phyloP scores from a whole-genome alignment of 1,284 basidiomycete species.

The Ceratobasidium sp. region DNA sequence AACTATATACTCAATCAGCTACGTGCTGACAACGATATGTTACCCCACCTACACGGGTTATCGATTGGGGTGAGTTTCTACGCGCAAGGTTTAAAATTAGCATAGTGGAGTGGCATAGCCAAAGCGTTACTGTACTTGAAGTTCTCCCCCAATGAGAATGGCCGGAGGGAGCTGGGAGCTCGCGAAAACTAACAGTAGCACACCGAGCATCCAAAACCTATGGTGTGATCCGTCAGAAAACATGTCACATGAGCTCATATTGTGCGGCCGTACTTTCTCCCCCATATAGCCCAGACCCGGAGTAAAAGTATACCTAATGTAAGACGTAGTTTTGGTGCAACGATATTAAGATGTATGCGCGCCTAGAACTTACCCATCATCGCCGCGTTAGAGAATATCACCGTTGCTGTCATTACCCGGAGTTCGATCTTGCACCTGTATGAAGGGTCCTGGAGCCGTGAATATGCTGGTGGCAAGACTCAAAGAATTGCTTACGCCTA shows the following conservation, averaged over 20 bases:
- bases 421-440: conserved; percentile 26
- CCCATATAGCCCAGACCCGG: conserved; percentile 42
- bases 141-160: conserved; percentile 6
- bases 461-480: not conserved
- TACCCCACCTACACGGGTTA: conserved; percentile 24
- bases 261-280: conserved; percentile 29
- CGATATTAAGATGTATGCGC: not conserved
- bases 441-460: not conserved
- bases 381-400: conserved; percentile 11
- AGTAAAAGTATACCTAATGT: conserved; percentile 28
- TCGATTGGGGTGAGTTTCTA: conserved; percentile 25
- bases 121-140: not conserved
- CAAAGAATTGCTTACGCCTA: conserved; percentile 18
- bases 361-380: conserved; percentile 30
- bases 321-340: not conserved
- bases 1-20: conserved; percentile 5
- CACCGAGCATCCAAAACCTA: conserved; percentile 32
- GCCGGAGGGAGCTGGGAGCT: conserved; percentile 35
- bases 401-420: conserved; percentile 15
- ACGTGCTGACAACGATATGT: too few species aligned
- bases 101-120: not conserved
- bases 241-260: too few species aligned
- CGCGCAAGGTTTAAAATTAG: not conserved
- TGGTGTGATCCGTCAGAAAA: not conserved
- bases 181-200: conserved; percentile 6